A percentile compares a stretch with the other conserved stretches of the same genome.
These are phyloP conservation scores for Fusarium avenaceum DNA, from an alignment of 2,329 filamentous ascomycete genomes.

Conservation along the genomic window DNA sequence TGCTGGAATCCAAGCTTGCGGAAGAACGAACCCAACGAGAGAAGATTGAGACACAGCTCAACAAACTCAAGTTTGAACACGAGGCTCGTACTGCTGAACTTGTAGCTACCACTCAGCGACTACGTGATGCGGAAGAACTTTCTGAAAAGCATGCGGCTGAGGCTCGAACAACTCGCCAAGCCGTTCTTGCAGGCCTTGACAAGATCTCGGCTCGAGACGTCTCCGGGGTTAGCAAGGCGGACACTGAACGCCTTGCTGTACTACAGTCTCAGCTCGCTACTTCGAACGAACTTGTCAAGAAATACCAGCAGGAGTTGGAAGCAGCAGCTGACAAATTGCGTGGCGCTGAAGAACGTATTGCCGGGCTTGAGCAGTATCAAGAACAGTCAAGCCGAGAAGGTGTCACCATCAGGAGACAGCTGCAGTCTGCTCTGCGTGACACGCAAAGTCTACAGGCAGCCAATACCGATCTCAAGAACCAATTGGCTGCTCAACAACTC, in stretches of 20 bases:
- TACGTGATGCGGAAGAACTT: constrained; percentile 89
- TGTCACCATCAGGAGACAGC: constrained; percentile 87
- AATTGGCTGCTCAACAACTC: constrained; percentile 86
- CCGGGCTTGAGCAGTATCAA: constrained; percentile 95
- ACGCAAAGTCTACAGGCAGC: constrained; percentile 83
- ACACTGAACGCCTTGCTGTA: constrained; percentile 76
- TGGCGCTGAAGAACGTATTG: constrained; percentile 94
- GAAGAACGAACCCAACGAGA: constrained; percentile 85
- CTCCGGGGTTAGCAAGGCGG: constrained; percentile 61
- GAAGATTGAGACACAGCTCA: constrained; percentile 80
- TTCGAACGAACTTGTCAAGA: constrained; percentile 84
- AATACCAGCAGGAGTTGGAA: constrained; percentile 91
- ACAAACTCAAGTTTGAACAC: constrained; percentile 83
- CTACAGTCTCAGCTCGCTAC: constrained; percentile 84
- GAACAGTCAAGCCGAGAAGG: constrained; percentile 96
- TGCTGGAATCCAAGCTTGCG: constrained; percentile 84
- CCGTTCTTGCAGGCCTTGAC: constrained; percentile 84
- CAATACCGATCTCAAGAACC: constrained; percentile 85
- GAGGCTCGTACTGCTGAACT: constrained; percentile 85
- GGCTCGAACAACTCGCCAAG: constrained; percentile 85
- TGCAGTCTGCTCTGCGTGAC: constrained; percentile 87
- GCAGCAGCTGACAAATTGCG: constrained; percentile 88
- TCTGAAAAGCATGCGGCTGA: constrained; percentile 90
- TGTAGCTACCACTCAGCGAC: constrained; percentile 77
- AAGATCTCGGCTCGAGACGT: constrained; percentile 73